Base-by-base conservation (phyloP, 768 basidiomycete species). In the Sporobolomyces roseus region DNA sequence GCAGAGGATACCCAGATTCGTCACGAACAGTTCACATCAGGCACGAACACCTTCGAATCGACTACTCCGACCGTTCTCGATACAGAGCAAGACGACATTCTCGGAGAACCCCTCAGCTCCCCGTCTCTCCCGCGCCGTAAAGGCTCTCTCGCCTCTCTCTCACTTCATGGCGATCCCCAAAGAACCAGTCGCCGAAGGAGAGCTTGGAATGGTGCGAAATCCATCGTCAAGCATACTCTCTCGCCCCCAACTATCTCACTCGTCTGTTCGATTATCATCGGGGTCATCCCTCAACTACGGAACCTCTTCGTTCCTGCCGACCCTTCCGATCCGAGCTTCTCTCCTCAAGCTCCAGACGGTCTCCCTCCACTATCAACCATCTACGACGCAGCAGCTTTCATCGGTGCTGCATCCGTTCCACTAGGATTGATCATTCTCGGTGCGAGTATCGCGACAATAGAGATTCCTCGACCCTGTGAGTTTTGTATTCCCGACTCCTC, bases 351-450 rank as follows among this genome's bases (percentile, higher is more conserved):
- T 0, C 87, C 87, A 0, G 87, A 88, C 70, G 86, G 87, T 0
- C 80, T 83, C 66, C 86, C 88, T 1, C 87, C 87, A 0, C 83
- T 88, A 23, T 82, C 84, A 0, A 83, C 88, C 68, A 50, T 88
- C 2, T 68, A 69, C 55, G 84, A 87, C 63, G 83, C 84, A 0
- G 78, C 83, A 0, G 77, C 79, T 1, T 88, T 88, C 72, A 80
- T 87, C 43, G 86, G 88, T 1, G 82, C 77, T 2, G 87, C 86
- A 1, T 83, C 84, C 5, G 84, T 89, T 0, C 87, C 87, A 0
- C 72, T 88, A 2, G 86, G 86, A 2, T 76, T 88, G 14, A 81
- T 86, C 16, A 84, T 83, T 8, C 80, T 88, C 5, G 87, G 87
- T 0, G 84, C 84, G 5, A 84, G 85, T 0, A 78, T 88, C 5